Percentiles rank a stretch among this genome's conserved stretches.
These are phyloP conservation scores for Nakaseomyces bracarensis DNA, from an alignment of 1,139 yeast species.

Conservation along the genomic window DNA sequence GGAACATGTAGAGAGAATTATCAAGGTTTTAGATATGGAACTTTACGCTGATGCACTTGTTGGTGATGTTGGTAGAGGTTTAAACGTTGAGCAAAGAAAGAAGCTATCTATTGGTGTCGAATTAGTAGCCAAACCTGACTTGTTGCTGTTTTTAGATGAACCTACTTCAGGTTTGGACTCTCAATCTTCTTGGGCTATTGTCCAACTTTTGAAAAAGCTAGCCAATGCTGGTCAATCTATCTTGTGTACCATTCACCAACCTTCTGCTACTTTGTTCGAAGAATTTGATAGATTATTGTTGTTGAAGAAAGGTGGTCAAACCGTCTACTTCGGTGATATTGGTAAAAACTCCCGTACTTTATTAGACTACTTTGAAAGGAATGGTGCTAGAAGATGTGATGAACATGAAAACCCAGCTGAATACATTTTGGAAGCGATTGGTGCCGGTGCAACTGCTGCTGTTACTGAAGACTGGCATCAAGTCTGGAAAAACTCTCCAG, in stretches of 20 bases:
- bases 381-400: slow-evolving; percentile 49
- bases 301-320: slow-evolving; percentile 45
- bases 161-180: slow-evolving; percentile 44
- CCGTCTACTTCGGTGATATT: slow-evolving; percentile 54
- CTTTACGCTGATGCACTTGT: slow-evolving; percentile 45
- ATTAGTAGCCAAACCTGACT: slow-evolving; percentile 40
- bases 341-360: slow-evolving; percentile 44
- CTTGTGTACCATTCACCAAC: slow-evolving; percentile 32
- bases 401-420: slow-evolving; percentile 48
- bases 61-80: slow-evolving; percentile 43
- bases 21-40: slow-evolving; percentile 40
- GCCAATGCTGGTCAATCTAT: slow-evolving; percentile 43
- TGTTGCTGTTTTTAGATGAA: slow-evolving; percentile 40
- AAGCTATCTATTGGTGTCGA: slow-evolving; percentile 47
- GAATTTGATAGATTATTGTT: slow-evolving; percentile 41
- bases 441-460: slow-evolving; percentile 50
- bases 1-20: slow-evolving; percentile 42
- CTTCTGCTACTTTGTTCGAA: slow-evolving; percentile 48
- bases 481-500: slow-evolving; percentile 40
- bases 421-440: slow-evolving; percentile 51
- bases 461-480: slow-evolving; percentile 42
- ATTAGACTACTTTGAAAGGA: slow-evolving; percentile 43
- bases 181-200: slow-evolving; percentile 43
- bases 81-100: slow-evolving; percentile 51
- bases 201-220: slow-evolving; percentile 35